Base-by-base conservation (phyloP, 2,329 filamentous ascomycete species). In the Xylaria sp. region DNA sequence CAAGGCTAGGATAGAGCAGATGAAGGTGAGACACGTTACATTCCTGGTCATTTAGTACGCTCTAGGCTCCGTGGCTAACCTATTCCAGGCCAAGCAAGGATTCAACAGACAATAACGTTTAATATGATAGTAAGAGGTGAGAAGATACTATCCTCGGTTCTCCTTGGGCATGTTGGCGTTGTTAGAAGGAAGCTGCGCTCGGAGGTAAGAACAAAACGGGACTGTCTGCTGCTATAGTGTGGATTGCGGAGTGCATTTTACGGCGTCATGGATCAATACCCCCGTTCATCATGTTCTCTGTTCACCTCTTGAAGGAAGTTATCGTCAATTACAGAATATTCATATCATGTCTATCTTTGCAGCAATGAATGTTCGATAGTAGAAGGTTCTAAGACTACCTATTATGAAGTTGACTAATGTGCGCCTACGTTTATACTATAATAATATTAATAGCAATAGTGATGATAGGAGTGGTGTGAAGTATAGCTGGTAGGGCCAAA, bases 1-100 rank as follows among this genome's bases (percentile, higher is more conserved):
- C 75, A 99, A 98, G 83, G 94, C 95, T 59, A 89, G 96, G 78
- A 99, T 99, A 79, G 96, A 98, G 83, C 92, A 96, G 84, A 99
- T 99, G 96, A 99, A 98, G 86, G 88, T 87, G 75, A 49, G 66
- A 49, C 5, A 29, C 15, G 11, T 39, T 1, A 31, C 4, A 15
- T 39, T 27, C 22, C 25, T 10, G n/a, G 33, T n/a, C 17, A 5
- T 11, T 5, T 20, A 25, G 1, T 29, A 5, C 27, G 47, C 11
- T 29, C 36, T 36, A 11, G n/a, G 15, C 6, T 47, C 7, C 17
- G 25, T 39, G 45, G 47, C 66, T 72, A 61, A 70, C 69, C 62
- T 71, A 58, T 70, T 25, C 1, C 29, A 86, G 83, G 83, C 84
- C 29, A 82, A 83, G 72, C 85, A 87, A 73, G 84, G 84, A 57